Conservation (phyloP, 805 yeast species). For the Pichia gijzeniarum region DNA sequence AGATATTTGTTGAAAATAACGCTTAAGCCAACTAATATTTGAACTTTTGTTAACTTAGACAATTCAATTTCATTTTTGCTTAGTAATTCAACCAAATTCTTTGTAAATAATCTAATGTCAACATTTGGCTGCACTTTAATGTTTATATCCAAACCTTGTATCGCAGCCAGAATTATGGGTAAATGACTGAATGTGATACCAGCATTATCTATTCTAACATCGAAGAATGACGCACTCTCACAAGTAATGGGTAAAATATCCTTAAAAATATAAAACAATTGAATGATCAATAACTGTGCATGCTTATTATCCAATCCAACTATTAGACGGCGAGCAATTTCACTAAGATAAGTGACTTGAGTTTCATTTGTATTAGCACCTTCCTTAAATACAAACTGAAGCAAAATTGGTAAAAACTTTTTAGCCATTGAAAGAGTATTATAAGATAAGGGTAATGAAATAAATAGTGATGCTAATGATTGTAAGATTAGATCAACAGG, state of each 20-base stretch:
- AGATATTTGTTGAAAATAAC: conserved; percentile 13
- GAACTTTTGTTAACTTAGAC: conserved; percentile 1
- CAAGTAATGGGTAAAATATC: not conserved
- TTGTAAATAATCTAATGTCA: not conserved
- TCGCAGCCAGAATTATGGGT: conserved; percentile 4
- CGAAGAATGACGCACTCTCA: not conserved
- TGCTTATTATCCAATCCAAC: conserved; percentile 5
- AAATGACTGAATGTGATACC: not conserved
- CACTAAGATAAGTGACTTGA: conserved; percentile 3
- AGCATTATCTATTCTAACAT: not conserved
- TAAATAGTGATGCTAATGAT: conserved; percentile 6
- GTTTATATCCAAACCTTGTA: conserved; percentile 9
- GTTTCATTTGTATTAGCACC: not conserved
- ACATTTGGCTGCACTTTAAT: not conserved
- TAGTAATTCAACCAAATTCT: not conserved
- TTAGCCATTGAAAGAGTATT: conserved; percentile 6
- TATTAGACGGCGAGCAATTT: conserved; percentile 6
- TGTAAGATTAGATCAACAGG: conserved; percentile 6
- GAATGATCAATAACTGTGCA: not conserved
- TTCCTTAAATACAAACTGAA: conserved; percentile 1
- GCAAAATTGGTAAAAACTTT: conserved; percentile 7
- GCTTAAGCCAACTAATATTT: conserved; percentile 8
- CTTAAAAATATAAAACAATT: conserved; percentile 1
- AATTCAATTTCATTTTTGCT: not conserved
- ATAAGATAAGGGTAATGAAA: conserved; percentile 2